Conservation (phyloP, 768 basidiomycete species). For the Tylopilus intermedius region DNA sequence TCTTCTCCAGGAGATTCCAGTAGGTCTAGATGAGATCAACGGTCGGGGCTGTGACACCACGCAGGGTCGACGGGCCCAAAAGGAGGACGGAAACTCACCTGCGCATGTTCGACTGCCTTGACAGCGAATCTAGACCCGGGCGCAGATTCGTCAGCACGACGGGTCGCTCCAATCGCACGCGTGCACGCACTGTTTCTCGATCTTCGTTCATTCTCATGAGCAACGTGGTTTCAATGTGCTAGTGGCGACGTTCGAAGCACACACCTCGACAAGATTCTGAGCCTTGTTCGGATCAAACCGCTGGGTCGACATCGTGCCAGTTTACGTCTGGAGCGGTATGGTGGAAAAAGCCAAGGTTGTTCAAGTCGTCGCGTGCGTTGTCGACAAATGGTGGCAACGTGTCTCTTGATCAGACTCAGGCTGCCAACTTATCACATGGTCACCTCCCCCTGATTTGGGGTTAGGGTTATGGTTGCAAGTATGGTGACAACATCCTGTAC, state of each 20-base stretch:
- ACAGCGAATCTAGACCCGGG: slow-evolving; percentile 42
- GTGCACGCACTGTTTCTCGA: slow-evolving; percentile 86
- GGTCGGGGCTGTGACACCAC: slow-evolving; percentile 3
- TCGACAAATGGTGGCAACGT: background rate
- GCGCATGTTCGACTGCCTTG: slow-evolving; percentile 93
- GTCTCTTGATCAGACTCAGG: too few species aligned
- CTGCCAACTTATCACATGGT: slow-evolving; percentile 1
- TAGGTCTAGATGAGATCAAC: slow-evolving; percentile 60
- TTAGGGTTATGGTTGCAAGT: slow-evolving; percentile 27
- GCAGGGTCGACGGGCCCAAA: slow-evolving; percentile 1
- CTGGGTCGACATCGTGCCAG: slow-evolving; percentile 38
- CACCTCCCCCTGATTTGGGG: slow-evolving; percentile 8
- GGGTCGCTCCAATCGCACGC: background rate
- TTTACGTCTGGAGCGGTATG: slow-evolving; percentile 18
- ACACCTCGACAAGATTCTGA: slow-evolving; percentile 86
- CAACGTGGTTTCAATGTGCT: slow-evolving; percentile 20
- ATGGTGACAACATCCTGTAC: background rate
- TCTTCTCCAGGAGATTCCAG: slow-evolving; percentile 86
- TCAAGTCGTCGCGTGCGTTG: background rate
- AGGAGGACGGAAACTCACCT: slow-evolving; percentile 48
- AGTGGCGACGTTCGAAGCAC: slow-evolving; percentile 18
- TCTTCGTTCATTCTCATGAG: slow-evolving; percentile 43
- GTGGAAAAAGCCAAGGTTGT: background rate
- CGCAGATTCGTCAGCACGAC: slow-evolving; percentile 10
- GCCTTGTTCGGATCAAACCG: slow-evolving; percentile 85